Base-by-base conservation (phyloP, 805 yeast species). In the Zygosaccharomyces siamensis region DNA sequence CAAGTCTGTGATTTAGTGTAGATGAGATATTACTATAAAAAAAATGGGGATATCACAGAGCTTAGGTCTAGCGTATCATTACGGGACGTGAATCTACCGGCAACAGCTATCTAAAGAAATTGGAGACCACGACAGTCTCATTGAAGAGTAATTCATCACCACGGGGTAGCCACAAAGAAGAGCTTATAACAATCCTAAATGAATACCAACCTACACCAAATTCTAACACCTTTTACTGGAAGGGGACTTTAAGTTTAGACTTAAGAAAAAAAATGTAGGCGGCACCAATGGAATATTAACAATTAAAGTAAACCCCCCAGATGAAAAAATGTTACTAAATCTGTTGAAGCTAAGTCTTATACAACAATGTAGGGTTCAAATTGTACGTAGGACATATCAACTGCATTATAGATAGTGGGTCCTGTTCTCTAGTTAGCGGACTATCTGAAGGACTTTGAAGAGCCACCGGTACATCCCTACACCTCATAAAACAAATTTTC, bases 401-500 rank as follows among this genome's bases (percentile, higher is more conserved):
- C 20, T 18, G 20, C 20, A 18, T 18, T 18, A 18, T 18, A 18
- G 20, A 18, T 18, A 3, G 3, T 18, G 20, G 20, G 20, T 2
- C 20, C 20, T 18, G 20, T 18, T 18, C 20, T 2, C 20, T 18
- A 18, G 20, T 18, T 18, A 18, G 3, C 20, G 20, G 20, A 3
- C 20, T 18, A 18, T 18, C 20, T 18, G 3, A 18, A 3, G 20
- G 3, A 2, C 20, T 18, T 18, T 18, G 20, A 3, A 18, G 20
- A 2, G 20, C 20, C 20, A 3, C 20, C 3, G 3, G 3, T 18
- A 18, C 46, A 68, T 68, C 47, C 62, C 67, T 61, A 66, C 68
- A 31, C 54, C 63, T 37, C 63, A 67, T 27, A 65, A 64, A 62
- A 63, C 62, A 66, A 66, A 61, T 63, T 61, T 64, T 61, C 36